A percentile compares a stretch with the other conserved stretches of the same genome.
phyloP scores from a whole-genome alignment of 2,329 filamentous ascomycete genomes.

The Alternaria triticina region DNA sequence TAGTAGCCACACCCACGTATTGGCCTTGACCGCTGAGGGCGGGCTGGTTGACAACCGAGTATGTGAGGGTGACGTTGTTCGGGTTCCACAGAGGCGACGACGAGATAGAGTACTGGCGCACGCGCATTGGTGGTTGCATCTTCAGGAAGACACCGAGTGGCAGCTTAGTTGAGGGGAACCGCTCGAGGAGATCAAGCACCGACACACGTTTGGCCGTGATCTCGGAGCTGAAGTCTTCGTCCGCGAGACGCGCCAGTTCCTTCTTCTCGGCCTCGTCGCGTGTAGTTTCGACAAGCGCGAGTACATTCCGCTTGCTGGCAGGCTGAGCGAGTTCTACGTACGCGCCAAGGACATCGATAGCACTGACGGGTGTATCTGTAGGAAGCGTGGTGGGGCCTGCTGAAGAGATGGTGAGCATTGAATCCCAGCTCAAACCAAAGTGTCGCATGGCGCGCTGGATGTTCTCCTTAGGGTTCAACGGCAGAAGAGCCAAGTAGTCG shows the following conservation, averaged over 20 bases:
- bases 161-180: slow-evolving; percentile 63
- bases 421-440: slow-evolving; percentile 74
- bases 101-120: slow-evolving; percentile 81
- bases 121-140: slow-evolving; percentile 77
- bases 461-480: slow-evolving; percentile 69
- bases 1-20: slow-evolving; percentile 53
- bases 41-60: slow-evolving; percentile 66
- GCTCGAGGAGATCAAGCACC: slow-evolving; percentile 72
- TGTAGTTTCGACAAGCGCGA: slow-evolving; percentile 57
- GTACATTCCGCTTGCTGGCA: slow-evolving; percentile 69
- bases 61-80: slow-evolving; percentile 68
- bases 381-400: slow-evolving; percentile 73
- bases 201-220: slow-evolving; percentile 64
- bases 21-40: slow-evolving; percentile 55
- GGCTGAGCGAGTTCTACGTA: slow-evolving; percentile 78
- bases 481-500: slow-evolving; percentile 77
- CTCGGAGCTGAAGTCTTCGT: slow-evolving; percentile 46
- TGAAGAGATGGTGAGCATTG: slow-evolving; percentile 64
- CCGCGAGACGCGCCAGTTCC: slow-evolving; percentile 57
- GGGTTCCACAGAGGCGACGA: slow-evolving; percentile 71
- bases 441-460: slow-evolving; percentile 68
- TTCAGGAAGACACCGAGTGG: slow-evolving; percentile 71
- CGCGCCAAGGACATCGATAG: slow-evolving; percentile 68
- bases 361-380: slow-evolving; percentile 64
- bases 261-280: slow-evolving; percentile 57